These are phyloP conservation scores for Boletus rubroflammeus DNA, from an alignment of 768 basidiomycete genomes.

Conservation along the genomic window DNA sequence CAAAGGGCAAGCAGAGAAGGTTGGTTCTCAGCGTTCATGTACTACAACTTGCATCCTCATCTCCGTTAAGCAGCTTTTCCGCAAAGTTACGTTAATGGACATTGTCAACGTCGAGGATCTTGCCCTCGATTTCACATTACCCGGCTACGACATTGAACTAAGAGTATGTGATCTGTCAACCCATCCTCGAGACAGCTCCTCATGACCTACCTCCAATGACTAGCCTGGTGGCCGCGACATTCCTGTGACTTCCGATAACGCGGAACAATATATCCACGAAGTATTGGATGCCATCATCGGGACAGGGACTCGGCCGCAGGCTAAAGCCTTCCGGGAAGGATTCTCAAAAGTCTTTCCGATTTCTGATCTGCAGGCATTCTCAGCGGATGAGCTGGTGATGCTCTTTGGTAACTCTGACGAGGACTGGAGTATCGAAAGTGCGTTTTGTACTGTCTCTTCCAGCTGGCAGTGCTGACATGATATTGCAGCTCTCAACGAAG, in stretches of 20 bases:
- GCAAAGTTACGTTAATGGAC: slow-evolving; percentile 57
- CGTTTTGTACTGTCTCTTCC: slow-evolving; percentile 28
- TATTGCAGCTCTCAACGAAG: slow-evolving; percentile 73
- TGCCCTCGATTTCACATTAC: slow-evolving; percentile 92
- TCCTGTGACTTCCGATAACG: slow-evolving; percentile 80
- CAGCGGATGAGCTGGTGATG: slow-evolving; percentile 92
- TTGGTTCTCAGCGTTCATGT: slow-evolving; percentile 21
- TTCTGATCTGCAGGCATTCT: slow-evolving; percentile 84
- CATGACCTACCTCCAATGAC: background rate
- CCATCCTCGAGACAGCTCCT: background rate
- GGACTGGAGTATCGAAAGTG: slow-evolving; percentile 93
- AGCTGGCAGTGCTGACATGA: background rate
- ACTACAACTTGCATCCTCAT: background rate
- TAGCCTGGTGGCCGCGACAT: slow-evolving; percentile 79
- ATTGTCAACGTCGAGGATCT: slow-evolving; percentile 79
- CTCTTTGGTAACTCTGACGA: slow-evolving; percentile 97
- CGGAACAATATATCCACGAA: slow-evolving; percentile 83
- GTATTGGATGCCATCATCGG: slow-evolving; percentile 88
- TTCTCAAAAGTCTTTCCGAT: slow-evolving; percentile 97
- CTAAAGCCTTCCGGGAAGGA: slow-evolving; percentile 88
- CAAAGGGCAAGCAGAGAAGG: slow-evolving; percentile 53
- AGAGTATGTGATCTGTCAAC: slow-evolving; percentile 47
- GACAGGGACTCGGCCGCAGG: slow-evolving; percentile 72
- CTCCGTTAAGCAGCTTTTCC: slow-evolving; percentile 39
- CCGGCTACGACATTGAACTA: slow-evolving; percentile 92